Base-by-base conservation (phyloP, 495 filamentous ascomycete genomes). In the Lasiosphaeria miniovina region DNA sequence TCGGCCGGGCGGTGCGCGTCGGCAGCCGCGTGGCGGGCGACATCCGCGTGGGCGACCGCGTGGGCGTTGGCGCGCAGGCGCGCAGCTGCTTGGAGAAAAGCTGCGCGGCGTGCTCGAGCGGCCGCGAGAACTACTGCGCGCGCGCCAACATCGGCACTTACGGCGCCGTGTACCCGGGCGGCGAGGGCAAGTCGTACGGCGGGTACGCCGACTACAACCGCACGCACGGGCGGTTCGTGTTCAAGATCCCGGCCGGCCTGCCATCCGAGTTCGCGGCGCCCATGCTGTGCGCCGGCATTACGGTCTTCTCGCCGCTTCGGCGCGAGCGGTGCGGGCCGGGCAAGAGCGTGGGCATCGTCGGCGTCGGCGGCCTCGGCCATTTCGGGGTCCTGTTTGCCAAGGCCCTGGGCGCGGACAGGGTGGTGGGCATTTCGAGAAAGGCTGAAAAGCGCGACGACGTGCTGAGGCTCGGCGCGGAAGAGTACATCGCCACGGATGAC, bases 261-360 rank as follows among this genome's bases (percentile, higher is more conserved):
- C 62, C 65, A 40, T 71, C 69, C 31, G 77, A 75, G 11, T 61
- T 69, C 53, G 90, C 89, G 0, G 91, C 92, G n/a, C 90, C 91
- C 10, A 86, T 96, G 84, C 71, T 96, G 4, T 96, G 92, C 66
- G 93, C 82, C 40, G 92, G 93, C n/a, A 80, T 95, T 11, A 96
- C 91, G 0, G 80, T 90, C 3, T 96, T 84, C 69, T 75, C 82
- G 11, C 91, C 93, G 3, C 73, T 96, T 52, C 80, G 78, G 61
- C 80, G 85, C 40, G 85, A 91, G 65, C 88, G 87, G 6, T 82
- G 80, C 55, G 91, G 90, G 0, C 88, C 89, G 0, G 91, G 90
- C 4, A 96, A 91, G 74, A 77, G 70, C 3, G 90, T 97, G 3
- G 93, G 90, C 3, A 86, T 96, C 56, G 76, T 95, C 31, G 92